Evolutionary conservation across 768 basidiomycete genomes (phyloP), one percentile per base, ranked within the genome.

Genomic region (Panus rudis): DNA sequence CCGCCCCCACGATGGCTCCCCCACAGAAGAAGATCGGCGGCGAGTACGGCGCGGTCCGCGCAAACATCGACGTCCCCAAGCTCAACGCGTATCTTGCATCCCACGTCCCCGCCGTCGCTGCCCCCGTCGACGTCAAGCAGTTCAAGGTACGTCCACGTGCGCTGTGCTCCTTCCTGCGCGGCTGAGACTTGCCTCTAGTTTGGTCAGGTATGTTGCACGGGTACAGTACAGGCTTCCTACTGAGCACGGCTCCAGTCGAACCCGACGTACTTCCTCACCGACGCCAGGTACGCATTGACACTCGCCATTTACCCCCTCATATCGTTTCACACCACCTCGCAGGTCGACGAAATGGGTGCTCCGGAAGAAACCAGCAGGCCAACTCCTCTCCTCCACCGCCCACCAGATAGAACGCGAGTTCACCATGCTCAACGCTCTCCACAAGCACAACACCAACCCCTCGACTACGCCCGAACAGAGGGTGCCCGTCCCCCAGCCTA

Each of bases 341-440:
- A 39, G 33, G 24, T 39, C 45, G 4, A 48, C 25, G 27, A 44
- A 42, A 16, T 92, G 81, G 52, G 94, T 98, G 13, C 68, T 98
- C 43, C 85, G 94, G 16, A 92, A 96, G 64, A 94, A 96, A 58
- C 94, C 94, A 19, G 79, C 83, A 0, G 94, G 94, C 0, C 69
- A 80, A 30, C 77, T 98, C 7, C 67, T 99, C 20, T 92, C 91
- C 4, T 71, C 79, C 39, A 99, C 92, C 3, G 94, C 94, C 2
- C 94, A 99, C 62, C 86, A 92, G 62, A 78, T 99, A 28, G 94
- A 97, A 59, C 81, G 96, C 37, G 94, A 99, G 69, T 96, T 84
- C 63, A 73, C 71, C 21, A 78, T 94, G 53, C 71, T 98, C 12
- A 65, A 67, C 25, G 85, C 92, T 4, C 67, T 99, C 17, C 80